Evolutionary conservation across 2,329 filamentous ascomycete genomes (phyloP).

Genomic region (Passalora sequoiae): DNA sequence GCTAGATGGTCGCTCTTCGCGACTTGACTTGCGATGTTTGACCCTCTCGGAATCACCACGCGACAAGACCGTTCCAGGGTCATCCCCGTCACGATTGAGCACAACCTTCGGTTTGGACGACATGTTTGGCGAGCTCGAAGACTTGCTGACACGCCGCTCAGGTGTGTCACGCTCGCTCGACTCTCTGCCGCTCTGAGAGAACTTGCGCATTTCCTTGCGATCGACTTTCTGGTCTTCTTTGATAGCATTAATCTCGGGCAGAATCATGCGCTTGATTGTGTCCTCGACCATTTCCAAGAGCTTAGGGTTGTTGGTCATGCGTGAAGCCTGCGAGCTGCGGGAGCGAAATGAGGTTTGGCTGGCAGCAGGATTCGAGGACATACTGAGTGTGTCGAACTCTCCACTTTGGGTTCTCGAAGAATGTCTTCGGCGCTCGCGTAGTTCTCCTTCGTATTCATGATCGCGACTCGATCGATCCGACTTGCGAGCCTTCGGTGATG

Average conservation of each 20-base stretch:
- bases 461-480: constrained; percentile 29
- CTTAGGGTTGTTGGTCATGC: constrained; percentile 88
- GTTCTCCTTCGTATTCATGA: constrained; percentile 31
- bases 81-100: constrained; percentile 53
- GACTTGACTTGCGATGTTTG: constrained; percentile 52
- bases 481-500: constrained; percentile 39
- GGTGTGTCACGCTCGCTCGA: constrained; percentile 45
- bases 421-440: constrained; percentile 29
- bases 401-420: constrained; percentile 47
- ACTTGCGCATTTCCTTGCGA: constrained; percentile 64
- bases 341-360: constrained; percentile 57
- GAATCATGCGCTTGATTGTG: constrained; percentile 79
- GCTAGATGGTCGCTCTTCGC: constrained; percentile 36
- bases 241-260: constrained; percentile 85
- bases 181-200: constrained; percentile 59
- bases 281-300: constrained; percentile 88
- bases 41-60: constrained; percentile 49
- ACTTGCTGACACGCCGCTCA: constrained; percentile 54
- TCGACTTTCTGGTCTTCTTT: constrained; percentile 67
- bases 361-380: constrained; percentile 53
- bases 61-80: constrained; percentile 55
- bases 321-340: constrained; percentile 58
- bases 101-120: constrained; percentile 56
- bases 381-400: constrained; percentile 48
- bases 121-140: constrained; percentile 57